Conservation (phyloP, 768 basidiomycete genomes). For the Mycena olivaceomarginata region DNA sequence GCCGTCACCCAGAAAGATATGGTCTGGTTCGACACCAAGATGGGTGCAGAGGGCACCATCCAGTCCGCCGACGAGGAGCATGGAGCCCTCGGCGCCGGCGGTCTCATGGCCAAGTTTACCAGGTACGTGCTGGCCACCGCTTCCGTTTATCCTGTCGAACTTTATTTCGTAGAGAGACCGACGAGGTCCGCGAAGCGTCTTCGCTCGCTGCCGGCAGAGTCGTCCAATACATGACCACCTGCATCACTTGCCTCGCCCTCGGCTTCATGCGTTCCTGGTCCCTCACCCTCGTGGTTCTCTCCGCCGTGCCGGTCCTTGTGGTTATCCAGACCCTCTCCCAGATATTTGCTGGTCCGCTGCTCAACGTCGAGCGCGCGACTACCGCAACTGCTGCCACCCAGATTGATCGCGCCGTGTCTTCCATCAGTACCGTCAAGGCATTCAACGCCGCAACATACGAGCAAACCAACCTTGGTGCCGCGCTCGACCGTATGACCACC, state of each 20-base stretch:
- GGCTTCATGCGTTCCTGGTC: slow-evolving; percentile 79
- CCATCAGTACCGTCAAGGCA: slow-evolving; percentile 86
- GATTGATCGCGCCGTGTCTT: slow-evolving; percentile 76
- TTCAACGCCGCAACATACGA: slow-evolving; percentile 81
- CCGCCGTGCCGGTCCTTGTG: slow-evolving; percentile 80
- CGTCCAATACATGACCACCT: slow-evolving; percentile 79
- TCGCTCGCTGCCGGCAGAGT: slow-evolving; percentile 78
- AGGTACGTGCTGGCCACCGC: slow-evolving; percentile 60
- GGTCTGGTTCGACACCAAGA: slow-evolving; percentile 86
- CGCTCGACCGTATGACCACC: slow-evolving; percentile 61
- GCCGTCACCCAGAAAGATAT: slow-evolving; percentile 76
- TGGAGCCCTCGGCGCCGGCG: slow-evolving; percentile 78
- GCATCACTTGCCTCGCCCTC: slow-evolving; percentile 77
- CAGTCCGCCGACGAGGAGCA: slow-evolving; percentile 59
- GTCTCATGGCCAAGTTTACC: slow-evolving; percentile 87
- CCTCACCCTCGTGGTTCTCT: slow-evolving; percentile 85
- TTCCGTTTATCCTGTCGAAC: background rate
- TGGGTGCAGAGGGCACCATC: slow-evolving; percentile 69
- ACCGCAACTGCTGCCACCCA: slow-evolving; percentile 76
- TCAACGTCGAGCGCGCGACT: slow-evolving; percentile 71
- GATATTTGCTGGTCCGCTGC: slow-evolving; percentile 69
- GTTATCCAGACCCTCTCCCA: slow-evolving; percentile 80
- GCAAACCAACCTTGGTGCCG: slow-evolving; percentile 60
- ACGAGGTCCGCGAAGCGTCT: slow-evolving; percentile 85
- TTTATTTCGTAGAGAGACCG: slow-evolving; percentile 77